Conservation (phyloP, 2,329 filamentous ascomycete species). For the Verticillium alfalfae region DNA sequence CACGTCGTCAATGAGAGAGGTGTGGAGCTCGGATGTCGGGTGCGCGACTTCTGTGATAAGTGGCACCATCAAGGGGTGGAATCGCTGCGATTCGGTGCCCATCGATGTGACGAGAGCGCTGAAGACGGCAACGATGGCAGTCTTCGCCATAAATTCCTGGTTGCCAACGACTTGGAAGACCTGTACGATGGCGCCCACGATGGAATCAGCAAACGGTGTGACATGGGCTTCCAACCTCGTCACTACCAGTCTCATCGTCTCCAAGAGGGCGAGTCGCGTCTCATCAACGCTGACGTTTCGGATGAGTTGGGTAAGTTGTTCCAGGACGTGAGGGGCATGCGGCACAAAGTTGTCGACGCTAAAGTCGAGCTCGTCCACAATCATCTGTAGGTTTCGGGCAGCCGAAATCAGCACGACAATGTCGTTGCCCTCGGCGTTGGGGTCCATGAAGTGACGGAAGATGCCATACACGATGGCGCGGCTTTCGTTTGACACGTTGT, state of each 20-base stretch:
- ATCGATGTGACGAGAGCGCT: slow-evolving; percentile 81
- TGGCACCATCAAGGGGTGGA: slow-evolving; percentile 75
- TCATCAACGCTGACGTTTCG: slow-evolving; percentile 76
- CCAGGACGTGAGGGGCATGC: slow-evolving; percentile 68
- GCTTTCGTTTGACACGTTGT: slow-evolving; percentile 65
- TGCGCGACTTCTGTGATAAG: slow-evolving; percentile 77
- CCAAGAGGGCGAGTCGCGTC: slow-evolving; percentile 83
- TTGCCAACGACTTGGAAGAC: slow-evolving; percentile 78
- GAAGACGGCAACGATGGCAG: slow-evolving; percentile 82
- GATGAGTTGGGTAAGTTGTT: slow-evolving; percentile 70
- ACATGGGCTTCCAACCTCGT: slow-evolving; percentile 73
- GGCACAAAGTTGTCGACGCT: slow-evolving; percentile 67
- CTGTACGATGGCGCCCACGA: slow-evolving; percentile 72
- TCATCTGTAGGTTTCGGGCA: slow-evolving; percentile 72
- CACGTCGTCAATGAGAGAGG: slow-evolving; percentile 87
- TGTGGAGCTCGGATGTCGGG: slow-evolving; percentile 65
- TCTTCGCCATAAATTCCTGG: slow-evolving; percentile 89
- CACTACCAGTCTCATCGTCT: slow-evolving; percentile 78
- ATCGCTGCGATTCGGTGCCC: slow-evolving; percentile 69
- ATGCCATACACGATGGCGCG: slow-evolving; percentile 78
- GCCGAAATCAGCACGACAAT: slow-evolving; percentile 88
- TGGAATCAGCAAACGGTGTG: slow-evolving; percentile 65
- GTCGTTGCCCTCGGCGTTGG: slow-evolving; percentile 75
- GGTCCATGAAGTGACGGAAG: slow-evolving; percentile 78
- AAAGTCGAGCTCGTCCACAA: slow-evolving; percentile 84